Evolutionary conservation across 2,329 filamentous ascomycete species (phyloP).

Genomic region (Beauveria caledonica): DNA sequence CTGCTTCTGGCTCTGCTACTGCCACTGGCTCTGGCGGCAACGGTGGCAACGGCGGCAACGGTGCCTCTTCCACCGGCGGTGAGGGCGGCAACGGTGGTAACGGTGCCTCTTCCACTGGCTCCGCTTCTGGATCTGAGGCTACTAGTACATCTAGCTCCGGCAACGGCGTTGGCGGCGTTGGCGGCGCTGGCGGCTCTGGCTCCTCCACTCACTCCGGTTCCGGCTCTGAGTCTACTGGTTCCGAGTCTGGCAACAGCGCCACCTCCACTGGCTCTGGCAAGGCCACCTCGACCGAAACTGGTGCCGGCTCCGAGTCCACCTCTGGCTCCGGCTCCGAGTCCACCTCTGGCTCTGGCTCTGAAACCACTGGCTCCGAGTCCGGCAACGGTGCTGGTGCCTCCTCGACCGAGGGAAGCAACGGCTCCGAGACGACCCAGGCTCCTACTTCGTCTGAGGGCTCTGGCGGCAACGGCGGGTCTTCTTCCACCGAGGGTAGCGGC

Average conservation of each 20-base stretch:
- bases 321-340: conserved; percentile 9
- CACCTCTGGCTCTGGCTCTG: not conserved
- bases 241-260: conserved; percentile 11
- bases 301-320: not conserved
- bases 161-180: not conserved
- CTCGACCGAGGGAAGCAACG: conserved; percentile 13
- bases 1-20: conserved; percentile 6
- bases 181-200: not conserved
- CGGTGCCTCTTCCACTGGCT: conserved; percentile 16
- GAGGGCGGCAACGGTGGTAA: conserved; percentile 16
- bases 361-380: conserved; percentile 17
- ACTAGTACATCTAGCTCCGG: conserved; percentile 2
- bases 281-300: no score
- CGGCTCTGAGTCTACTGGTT: conserved; percentile 10
- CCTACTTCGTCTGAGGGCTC: conserved; percentile 13
- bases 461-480: conserved; percentile 7
- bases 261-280: conserved; percentile 8
- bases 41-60: not conserved
- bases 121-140: conserved; percentile 12
- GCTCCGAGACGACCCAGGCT: conserved; percentile 11
- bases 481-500: conserved; percentile 10
- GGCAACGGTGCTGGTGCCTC: conserved; percentile 13
- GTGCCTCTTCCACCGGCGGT: conserved; percentile 17
- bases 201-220: conserved; percentile 13
- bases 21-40: not conserved